These are phyloP conservation scores for Toxicodendron radicans DNA, from an alignment of 345 rosid genomes.

Conservation along the genomic window DNA sequence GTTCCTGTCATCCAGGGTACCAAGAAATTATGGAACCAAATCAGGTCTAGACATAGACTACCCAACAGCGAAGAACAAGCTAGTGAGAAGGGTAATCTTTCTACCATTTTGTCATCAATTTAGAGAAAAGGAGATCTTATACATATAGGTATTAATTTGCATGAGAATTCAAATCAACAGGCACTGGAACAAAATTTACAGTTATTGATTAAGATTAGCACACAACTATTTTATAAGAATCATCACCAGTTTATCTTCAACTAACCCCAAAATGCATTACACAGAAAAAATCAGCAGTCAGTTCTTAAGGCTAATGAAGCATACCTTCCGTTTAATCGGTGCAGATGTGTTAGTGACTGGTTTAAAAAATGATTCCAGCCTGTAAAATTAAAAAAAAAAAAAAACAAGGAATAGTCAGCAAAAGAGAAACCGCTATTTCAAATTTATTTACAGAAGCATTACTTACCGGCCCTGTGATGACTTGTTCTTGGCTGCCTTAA, in stretches of 20 bases:
- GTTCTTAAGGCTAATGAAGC: slow-evolving; percentile 21
- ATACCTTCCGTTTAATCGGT: slow-evolving; percentile 76
- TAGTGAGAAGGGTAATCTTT: not conserved
- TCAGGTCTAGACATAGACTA: slow-evolving; percentile 25
- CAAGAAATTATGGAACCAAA: slow-evolving; percentile 41
- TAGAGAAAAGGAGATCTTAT: not conserved
- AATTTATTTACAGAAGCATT: slow-evolving; percentile 12
- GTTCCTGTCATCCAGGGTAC: slow-evolving; percentile 64
- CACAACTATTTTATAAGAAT: not conserved
- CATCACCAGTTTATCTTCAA: not conserved
- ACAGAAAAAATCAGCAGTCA: slow-evolving; percentile 2
- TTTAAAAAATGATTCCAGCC: slow-evolving; percentile 78
- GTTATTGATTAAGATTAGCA: not conserved
- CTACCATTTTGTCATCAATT: not conserved
- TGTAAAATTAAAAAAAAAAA: slow-evolving; percentile 26
- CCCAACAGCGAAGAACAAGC: slow-evolving; percentile 21
- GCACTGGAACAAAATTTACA: not conserved
- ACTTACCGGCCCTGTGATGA: slow-evolving; percentile 92
- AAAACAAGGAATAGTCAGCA: slow-evolving; percentile 16
- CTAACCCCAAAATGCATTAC: not conserved
- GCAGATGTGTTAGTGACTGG: slow-evolving; percentile 56
- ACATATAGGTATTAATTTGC: not conserved
- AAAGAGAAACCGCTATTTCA: not conserved
- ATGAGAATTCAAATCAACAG: slow-evolving; percentile 6
- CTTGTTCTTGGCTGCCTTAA: slow-evolving; percentile 90